Evolutionary conservation across 2,329 filamentous ascomycete genomes (phyloP).

Genomic region (Fusarium sulawesiense): DNA sequence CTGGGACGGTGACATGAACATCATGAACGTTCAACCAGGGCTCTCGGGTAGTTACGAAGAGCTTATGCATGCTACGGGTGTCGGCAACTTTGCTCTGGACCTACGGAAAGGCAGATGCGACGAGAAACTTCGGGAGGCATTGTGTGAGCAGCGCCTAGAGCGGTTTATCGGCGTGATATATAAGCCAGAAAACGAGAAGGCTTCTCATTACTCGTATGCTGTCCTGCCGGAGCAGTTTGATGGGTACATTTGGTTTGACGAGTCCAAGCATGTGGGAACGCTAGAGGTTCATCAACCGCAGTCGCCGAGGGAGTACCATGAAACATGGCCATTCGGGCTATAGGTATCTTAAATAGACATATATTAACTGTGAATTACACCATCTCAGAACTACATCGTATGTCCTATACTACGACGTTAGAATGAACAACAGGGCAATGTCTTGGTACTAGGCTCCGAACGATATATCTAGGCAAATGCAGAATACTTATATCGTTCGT

Average conservation of each 20-base stretch:
- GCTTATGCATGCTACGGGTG: constrained; percentile 26
- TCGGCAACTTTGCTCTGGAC: constrained; percentile 27
- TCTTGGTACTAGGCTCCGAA: not conserved
- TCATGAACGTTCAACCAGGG: constrained; percentile 25
- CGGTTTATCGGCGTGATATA: constrained; percentile 35
- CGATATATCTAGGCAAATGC: not conserved
- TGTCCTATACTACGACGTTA: not conserved
- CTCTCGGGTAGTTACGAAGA: constrained; percentile 29
- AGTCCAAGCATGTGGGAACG: constrained; percentile 26
- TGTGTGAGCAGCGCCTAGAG: constrained; percentile 16
- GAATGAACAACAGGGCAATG: not conserved
- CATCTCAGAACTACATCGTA: not conserved
- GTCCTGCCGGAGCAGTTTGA: constrained; percentile 29
- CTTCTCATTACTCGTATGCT: constrained; percentile 32
- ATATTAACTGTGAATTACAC: not conserved
- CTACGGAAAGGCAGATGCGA: constrained; percentile 18
- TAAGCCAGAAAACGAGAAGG: constrained; percentile 23
- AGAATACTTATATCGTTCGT: not conserved
- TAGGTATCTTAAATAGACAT: not conserved
- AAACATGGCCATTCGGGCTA: constrained; percentile 32
- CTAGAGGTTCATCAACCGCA: constrained; percentile 32
- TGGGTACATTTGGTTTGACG: constrained; percentile 32
- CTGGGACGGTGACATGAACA: constrained; percentile 31
- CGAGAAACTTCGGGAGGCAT: constrained; percentile 11
- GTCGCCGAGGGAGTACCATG: constrained; percentile 26